Base-by-base conservation (phyloP, 202 grass and related monocot species). In the Dendrocalamus latiflorus region DNA sequence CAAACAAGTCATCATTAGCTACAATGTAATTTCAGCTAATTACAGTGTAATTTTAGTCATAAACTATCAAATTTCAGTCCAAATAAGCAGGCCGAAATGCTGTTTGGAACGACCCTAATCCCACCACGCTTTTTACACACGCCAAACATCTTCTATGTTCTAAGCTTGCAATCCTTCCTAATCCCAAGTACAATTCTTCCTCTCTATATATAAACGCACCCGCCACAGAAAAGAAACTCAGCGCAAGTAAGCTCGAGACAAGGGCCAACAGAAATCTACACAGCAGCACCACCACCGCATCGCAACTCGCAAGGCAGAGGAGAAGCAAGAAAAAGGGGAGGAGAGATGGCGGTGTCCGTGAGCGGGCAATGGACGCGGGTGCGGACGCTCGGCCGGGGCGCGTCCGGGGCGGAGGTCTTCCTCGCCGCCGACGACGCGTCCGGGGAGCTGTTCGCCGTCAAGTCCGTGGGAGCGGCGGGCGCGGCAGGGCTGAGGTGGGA, bases 371-470 rank as follows among this genome's bases (percentile, higher is more conserved):
- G 82, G 85, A 90, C 72, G 69, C 65, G 83, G 42, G 78, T 92
- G 64, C 86, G 85, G 16, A 63, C 82, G 18, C 90, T 95, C 11
- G 93, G 93, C 65, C 83, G 71, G 18, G 93, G 93, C 37, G 85
- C 89, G 51, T 92, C 93, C 6, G 90, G 87, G 0, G 89, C 88
- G 0, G 90, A 89, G 44, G 90, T 96, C 3, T 91, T 89, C 25
- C 43, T 96, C 3, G 85, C 85, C 5, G 82, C 67, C 0, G 86
- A 88, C 56, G 48, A 78, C 4, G 54, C 21, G 0, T 70, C 90
- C 0, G 88, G 88, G 6, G 48, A 44, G 25, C 79, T 91, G 2
- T 49, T 91, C 86, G 90, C 88, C 3, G 83, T 95, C 18, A 95
- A 95, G 88, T 84, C 88, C 4, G 85, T 36, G 1, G 11, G 68